phyloP scores from a whole-genome alignment of 2,329 filamentous ascomycete species.

The Penicillium sp. region DNA sequence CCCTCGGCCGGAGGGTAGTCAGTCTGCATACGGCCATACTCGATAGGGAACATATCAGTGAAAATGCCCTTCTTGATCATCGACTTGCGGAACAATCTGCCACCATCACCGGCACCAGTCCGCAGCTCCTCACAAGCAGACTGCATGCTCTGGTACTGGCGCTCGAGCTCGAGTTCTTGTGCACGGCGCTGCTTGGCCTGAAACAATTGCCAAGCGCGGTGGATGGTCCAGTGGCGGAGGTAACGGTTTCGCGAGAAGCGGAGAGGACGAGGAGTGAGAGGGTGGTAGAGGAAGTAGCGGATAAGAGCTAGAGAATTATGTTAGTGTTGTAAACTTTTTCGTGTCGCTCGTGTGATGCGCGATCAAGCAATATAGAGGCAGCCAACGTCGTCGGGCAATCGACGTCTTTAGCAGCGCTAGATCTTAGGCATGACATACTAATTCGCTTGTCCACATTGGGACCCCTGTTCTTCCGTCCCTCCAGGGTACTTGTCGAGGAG shows the following conservation, averaged over 20 bases:
- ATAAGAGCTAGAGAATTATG: conserved; percentile 59
- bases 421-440: conserved; percentile 44
- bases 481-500: conserved; percentile 47
- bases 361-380: conserved; percentile 28
- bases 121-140: conserved; percentile 84
- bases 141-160: conserved; percentile 81
- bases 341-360: conserved; percentile 1
- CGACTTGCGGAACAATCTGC: conserved; percentile 78
- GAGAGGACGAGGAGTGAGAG: conserved; percentile 74
- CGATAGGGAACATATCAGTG: conserved; percentile 78
- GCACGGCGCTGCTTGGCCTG: conserved; percentile 70
- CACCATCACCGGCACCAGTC: conserved; percentile 56
- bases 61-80: conserved; percentile 92
- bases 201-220: conserved; percentile 90
- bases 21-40: conserved; percentile 77
- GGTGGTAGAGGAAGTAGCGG: conserved; percentile 73
- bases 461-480: conserved; percentile 47
- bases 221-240: conserved; percentile 98
- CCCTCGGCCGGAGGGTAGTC: conserved; percentile 77
- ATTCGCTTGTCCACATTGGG: conserved; percentile 49
- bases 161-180: conserved; percentile 73
- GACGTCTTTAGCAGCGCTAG: background rate
- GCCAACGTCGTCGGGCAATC: conserved; percentile 5
- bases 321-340: conserved; percentile 19
- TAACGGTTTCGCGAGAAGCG: conserved; percentile 85